phyloP scores from a whole-genome alignment of 2,329 filamentous ascomycete species.

The Arthrobotrys megalospora region DNA sequence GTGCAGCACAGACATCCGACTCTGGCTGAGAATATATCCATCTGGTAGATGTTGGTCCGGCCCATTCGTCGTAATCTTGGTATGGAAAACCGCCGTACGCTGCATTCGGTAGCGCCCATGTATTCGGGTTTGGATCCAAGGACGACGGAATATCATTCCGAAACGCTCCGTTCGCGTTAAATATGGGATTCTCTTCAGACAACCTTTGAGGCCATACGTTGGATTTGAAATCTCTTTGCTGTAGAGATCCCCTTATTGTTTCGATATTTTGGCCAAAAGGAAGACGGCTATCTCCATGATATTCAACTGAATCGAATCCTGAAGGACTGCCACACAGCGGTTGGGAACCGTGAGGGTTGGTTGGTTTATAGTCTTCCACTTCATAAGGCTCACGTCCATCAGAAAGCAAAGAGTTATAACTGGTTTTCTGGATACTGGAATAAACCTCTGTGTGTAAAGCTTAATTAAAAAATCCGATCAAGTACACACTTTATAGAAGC shows the following conservation, averaged over 20 bases:
- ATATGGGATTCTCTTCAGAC: neutral
- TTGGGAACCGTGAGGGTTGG: neutral
- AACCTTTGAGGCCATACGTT: neutral
- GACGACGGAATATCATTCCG: neutral
- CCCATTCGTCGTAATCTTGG: neutral
- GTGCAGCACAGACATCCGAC: neutral
- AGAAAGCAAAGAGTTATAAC: neutral
- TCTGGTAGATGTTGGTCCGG: neutral
- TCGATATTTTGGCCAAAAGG: neutral
- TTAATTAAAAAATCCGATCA: conserved; percentile 5
- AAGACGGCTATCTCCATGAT: neutral
- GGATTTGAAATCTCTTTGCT: neutral
- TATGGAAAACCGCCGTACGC: too few species aligned
- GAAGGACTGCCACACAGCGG: neutral
- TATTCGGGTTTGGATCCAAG: neutral
- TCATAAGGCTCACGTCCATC: neutral
- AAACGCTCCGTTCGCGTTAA: neutral
- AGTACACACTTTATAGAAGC: neutral
- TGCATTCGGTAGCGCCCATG: neutral
- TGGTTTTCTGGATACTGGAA: neutral
- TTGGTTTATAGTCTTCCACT: neutral
- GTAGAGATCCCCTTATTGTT: neutral
- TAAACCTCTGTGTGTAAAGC: neutral
- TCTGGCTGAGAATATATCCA: neutral
- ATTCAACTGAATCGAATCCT: neutral